These are phyloP conservation scores for Lactarius sp. DNA, from an alignment of 768 basidiomycete species.

Conservation along the genomic window DNA sequence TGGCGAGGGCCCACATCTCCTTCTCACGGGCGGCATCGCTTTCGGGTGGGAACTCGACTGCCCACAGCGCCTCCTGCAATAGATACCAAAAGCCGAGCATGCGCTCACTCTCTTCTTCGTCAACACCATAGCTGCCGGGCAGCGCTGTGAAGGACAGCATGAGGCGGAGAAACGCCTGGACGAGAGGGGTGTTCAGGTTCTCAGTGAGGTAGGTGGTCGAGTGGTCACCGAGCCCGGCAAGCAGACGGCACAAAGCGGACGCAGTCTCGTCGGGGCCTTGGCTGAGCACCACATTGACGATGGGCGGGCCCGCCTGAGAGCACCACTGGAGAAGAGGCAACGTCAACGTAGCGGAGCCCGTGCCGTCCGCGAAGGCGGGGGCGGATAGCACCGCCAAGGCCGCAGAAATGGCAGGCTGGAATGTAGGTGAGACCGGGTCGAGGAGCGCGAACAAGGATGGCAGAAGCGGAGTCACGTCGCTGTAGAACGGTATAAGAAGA, in stretches of 20 bases:
- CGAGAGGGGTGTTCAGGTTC: constrained; percentile 52
- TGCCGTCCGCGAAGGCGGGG: constrained; percentile 66
- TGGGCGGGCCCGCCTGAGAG: constrained; percentile 46
- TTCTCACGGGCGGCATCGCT: constrained; percentile 35
- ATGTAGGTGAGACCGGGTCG: constrained; percentile 30
- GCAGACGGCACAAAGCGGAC: constrained; percentile 72
- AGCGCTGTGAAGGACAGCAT: constrained; percentile 69
- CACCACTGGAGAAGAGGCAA: constrained; percentile 86
- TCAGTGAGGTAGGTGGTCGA: constrained; percentile 72
- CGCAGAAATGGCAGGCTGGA: constrained; percentile 42
- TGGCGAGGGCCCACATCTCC: constrained; percentile 52
- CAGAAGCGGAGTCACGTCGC: constrained; percentile 68
- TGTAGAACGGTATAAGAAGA: constrained; percentile 29
- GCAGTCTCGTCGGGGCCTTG: constrained; percentile 51
- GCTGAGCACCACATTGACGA: constrained; percentile 31
- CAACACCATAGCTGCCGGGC: constrained; percentile 71
- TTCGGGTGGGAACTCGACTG: constrained; percentile 46
- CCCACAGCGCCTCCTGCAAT: constrained; percentile 85
- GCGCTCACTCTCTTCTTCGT: constrained; percentile 86
- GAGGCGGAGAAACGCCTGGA: constrained; percentile 65
- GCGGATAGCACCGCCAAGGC: constrained; percentile 67
- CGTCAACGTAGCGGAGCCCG: constrained; percentile 65
- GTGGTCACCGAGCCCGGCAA: constrained; percentile 81
- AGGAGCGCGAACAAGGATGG: constrained; percentile 51
- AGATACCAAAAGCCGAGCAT: constrained; percentile 88